Base-by-base conservation (phyloP, 2,329 filamentous ascomycete genomes). In the Xylariaceae sp. region DNA sequence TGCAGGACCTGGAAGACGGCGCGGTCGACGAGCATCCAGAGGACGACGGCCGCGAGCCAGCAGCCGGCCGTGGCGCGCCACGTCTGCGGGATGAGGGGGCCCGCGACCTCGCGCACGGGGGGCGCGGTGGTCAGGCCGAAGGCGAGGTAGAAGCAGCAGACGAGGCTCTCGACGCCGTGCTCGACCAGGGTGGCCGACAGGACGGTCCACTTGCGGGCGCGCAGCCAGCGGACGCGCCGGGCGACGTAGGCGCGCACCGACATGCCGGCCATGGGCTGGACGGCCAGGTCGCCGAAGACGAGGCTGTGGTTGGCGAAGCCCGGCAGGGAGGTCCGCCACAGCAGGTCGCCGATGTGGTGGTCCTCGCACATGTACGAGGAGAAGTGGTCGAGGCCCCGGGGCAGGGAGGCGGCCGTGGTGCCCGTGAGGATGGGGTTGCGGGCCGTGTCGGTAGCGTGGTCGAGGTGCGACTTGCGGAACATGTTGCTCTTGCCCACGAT, bases 401-500 rank as follows among this genome's bases (percentile, higher is more conserved):
- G 56, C 46, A 70, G 57, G 49, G 64, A 38, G 35, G 59, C 45
- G 49, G 63, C 50, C n/a, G n/a, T n/a, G 28, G 56, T 47, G 41
- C 56, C 51, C 19, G 50, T 42, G 45, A 66, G 56, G 42, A 63
- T 49, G 17, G 63, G 65, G 47, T 68, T 70, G 44, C 52, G 59
- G 33, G 56, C 31, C 22, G 71, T 57, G 51, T 72, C 59, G 19
- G 78, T 80, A 7, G 92, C 74, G 44, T 74, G 72, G 58, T 95
- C 77, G 22, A 98, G 76, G 51, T 98, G 90, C 0, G 86, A 85
- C 41, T 83, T 85, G 38, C 92, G 83, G 62, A 96, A 98, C 89
- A 98, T 96, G 63, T 93, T 96, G 51, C 87, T 94, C 64, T 98
- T 98, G 32, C 92, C 92, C 15, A 96, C 82, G 37, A 94, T 83